Evolutionary conservation across 202 grass and related monocot genomes (phyloP).

Genomic region (Musa balbisiana): DNA sequence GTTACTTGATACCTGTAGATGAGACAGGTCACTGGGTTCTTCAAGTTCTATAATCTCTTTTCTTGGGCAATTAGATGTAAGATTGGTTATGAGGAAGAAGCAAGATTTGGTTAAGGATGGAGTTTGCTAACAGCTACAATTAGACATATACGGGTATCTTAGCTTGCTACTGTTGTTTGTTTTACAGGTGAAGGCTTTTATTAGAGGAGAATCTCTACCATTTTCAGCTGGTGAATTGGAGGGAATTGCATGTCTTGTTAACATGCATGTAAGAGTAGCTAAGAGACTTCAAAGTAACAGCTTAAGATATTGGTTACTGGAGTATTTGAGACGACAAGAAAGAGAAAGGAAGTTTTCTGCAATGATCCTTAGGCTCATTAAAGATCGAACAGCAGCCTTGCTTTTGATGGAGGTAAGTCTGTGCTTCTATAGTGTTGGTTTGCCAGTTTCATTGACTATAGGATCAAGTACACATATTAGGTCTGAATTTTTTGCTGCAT

Average conservation of each 20-base stretch:
- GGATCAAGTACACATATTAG: not conserved
- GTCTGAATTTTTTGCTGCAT: not conserved
- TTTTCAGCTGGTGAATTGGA: constrained; percentile 76
- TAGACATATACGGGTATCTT: not conserved
- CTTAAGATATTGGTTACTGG: constrained; percentile 83
- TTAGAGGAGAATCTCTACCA: constrained; percentile 64
- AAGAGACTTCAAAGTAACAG: constrained; percentile 63
- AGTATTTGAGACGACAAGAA: constrained; percentile 76
- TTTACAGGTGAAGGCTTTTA: constrained; percentile 82
- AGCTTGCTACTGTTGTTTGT: not conserved
- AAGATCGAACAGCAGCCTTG: constrained; percentile 58
- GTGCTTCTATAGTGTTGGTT: constrained; percentile 4
- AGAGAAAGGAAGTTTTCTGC: constrained; percentile 56
- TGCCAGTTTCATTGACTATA: constrained; percentile 1
- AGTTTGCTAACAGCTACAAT: not conserved
- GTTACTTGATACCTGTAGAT: not conserved
- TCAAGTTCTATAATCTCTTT: not conserved
- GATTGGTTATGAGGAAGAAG: not conserved
- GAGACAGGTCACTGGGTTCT: not conserved
- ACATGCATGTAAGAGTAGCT: constrained; percentile 73
- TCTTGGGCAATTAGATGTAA: not conserved
- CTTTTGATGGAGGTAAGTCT: constrained; percentile 68
- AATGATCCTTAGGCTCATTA: constrained; percentile 71
- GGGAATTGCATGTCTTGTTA: constrained; percentile 66
- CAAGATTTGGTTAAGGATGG: not conserved